These are phyloP conservation scores for Rhizopogon rudus DNA, from an alignment of 768 basidiomycete genomes.

Conservation along the genomic window DNA sequence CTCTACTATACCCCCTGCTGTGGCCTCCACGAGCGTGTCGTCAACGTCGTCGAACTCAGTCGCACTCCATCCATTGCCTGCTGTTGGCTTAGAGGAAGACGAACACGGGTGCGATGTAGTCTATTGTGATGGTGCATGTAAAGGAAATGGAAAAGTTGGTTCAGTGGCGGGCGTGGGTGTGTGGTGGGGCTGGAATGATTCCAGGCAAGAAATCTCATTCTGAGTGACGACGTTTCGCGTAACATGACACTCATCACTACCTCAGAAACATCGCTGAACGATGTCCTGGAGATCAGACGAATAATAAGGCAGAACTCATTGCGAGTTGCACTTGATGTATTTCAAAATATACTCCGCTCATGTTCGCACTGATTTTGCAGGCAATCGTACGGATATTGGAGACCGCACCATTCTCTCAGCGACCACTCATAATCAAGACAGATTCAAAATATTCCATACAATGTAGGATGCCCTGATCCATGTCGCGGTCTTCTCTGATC, in stretches of 20 bases:
- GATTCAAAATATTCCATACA: slow-evolving; percentile 84
- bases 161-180: slow-evolving; percentile 83
- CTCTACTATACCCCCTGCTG: slow-evolving; percentile 22
- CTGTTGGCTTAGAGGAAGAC: slow-evolving; percentile 10
- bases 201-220: slow-evolving; percentile 38
- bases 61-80: no score
- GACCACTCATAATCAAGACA: slow-evolving; percentile 68
- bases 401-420: slow-evolving; percentile 50
- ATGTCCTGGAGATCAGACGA: slow-evolving; percentile 80
- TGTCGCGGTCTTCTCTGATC: not conserved
- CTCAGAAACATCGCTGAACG: slow-evolving; percentile 76
- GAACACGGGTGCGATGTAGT: slow-evolving; percentile 44
- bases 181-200: slow-evolving; percentile 75
- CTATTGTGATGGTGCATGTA: slow-evolving; percentile 86
- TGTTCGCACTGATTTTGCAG: slow-evolving; percentile 33
- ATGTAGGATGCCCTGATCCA: slow-evolving; percentile 40
- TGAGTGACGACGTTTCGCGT: slow-evolving; percentile 3
- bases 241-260: not conserved
- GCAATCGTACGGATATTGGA: slow-evolving; percentile 83
- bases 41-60: no score
- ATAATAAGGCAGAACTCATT: slow-evolving; percentile 85
- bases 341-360: not conserved
- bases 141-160: slow-evolving; percentile 67
- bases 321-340: slow-evolving; percentile 31
- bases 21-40: no score